Percentiles rank a stretch among this genome's conserved stretches.
phyloP scores from a whole-genome alignment of 2,329 filamentous ascomycete genomes.

The Pseudogymnoascus sp. region DNA sequence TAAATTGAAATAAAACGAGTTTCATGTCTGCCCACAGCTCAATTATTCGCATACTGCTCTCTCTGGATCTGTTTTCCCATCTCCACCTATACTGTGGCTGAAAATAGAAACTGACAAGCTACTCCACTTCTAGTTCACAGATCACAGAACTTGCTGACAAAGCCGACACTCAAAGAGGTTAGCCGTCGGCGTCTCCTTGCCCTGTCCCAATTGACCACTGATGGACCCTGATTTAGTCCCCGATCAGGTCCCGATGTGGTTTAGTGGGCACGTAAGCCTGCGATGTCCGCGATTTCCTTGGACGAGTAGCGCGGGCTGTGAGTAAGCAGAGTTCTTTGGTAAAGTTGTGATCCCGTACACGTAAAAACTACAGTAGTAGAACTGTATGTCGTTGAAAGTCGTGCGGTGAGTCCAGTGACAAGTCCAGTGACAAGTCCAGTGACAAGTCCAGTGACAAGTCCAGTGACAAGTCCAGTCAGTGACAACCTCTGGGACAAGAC shows the following conservation, averaged over 20 bases:
- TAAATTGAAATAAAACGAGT: background rate
- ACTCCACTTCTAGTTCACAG: background rate
- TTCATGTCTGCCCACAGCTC: background rate
- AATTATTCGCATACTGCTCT: background rate
- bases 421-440: background rate
- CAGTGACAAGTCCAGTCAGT: background rate
- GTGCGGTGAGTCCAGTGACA: background rate
- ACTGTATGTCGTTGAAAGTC: background rate
- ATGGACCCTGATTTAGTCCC: background rate
- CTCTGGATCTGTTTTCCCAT: background rate
- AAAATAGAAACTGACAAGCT: background rate
- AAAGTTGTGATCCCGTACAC: background rate
- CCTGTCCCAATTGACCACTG: background rate
- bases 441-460: no score
- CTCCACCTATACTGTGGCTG: background rate
- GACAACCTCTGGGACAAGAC: background rate
- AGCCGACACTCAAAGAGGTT: background rate
- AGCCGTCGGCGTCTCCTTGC: constrained; percentile 3
- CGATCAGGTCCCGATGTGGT: background rate
- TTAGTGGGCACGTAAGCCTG: background rate
- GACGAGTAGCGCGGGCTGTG: background rate
- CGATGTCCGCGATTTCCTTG: constrained; percentile 5
- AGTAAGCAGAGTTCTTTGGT: background rate
- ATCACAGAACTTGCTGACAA: background rate
- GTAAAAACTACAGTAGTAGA: background rate